Evolutionary conservation across 805 yeast species (phyloP), one percentile per base, ranked within the genome.

Genomic region (Kodamaea kakaduensis): DNA sequence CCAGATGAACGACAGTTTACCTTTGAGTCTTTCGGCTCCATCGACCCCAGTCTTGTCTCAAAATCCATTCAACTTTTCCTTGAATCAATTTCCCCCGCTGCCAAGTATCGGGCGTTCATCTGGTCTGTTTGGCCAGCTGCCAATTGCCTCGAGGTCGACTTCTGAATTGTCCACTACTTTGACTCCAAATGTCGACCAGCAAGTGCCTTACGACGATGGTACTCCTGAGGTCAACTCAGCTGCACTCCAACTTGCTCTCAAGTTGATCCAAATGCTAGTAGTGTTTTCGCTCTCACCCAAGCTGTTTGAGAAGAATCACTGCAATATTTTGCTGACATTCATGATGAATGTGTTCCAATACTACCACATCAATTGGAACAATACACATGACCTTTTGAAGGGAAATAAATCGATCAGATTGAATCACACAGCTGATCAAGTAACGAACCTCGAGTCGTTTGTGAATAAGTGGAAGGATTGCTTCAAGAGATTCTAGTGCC

Each of bases 11-110:
- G 73, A 67, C 47, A 55, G 56, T 32, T 49, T 64, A 26, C 71
- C 73, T 0, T 54, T 67, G 42, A 65, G 71, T 50, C 49, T 65
- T 22, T 61, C 68, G 13, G 71, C 73, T 3, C 70, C 71, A 6
- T 56, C 68, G 2, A 67, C 71, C 3, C 71, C 73, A 14, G 50
- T 64, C 5, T 27, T 52, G 13, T 23, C 33, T 5, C 41, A 26
- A 24, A 25, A 29, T 18, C 41, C 23, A 7, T 28, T 26, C 39
- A 17, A 34, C 25, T 31, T 36, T 33, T 21, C 24, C 30, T 25
- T n/a, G 29, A 13, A 25, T 30, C 9, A 34, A 27, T 9, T 15
- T 31, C 17, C 22, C 17, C 12, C 17, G 27, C 25, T 4, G 13
- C 33, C 32, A 5, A 9, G 29, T 19, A 25, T n/a, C n/a, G n/a